Evolutionary conservation across 805 yeast genomes (phyloP).

Genomic region (Saturnispora hagleri): DNA sequence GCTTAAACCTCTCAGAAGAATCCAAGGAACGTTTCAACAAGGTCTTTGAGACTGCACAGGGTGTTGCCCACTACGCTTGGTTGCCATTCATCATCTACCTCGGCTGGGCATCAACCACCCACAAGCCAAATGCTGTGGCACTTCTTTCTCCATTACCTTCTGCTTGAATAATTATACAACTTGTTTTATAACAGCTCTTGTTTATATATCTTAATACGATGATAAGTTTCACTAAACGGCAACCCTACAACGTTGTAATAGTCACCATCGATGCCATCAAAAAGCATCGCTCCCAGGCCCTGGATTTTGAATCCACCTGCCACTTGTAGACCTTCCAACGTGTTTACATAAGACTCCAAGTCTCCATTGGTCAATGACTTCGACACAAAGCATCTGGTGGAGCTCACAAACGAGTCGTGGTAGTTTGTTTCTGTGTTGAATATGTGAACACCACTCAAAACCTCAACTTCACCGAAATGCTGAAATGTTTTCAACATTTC

Average conservation of each 20-base stretch:
- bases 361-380: slow-evolving; percentile 41
- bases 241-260: slow-evolving; percentile 81
- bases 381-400: slow-evolving; percentile 31
- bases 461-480: slow-evolving; percentile 33
- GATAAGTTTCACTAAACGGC: slow-evolving; percentile 42
- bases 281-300: slow-evolving; percentile 57
- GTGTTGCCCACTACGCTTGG: slow-evolving; percentile 93
- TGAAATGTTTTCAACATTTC: slow-evolving; percentile 37
- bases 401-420: slow-evolving; percentile 12
- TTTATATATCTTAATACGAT: slow-evolving; percentile 2
- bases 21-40: slow-evolving; percentile 77
- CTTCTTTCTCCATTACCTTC: slow-evolving; percentile 76
- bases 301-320: slow-evolving; percentile 94
- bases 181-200: background rate
- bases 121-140: slow-evolving; percentile 73
- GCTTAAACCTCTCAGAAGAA: slow-evolving; percentile 36
- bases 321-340: slow-evolving; percentile 68
- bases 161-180: slow-evolving; percentile 32
- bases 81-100: slow-evolving; percentile 89
- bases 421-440: slow-evolving; percentile 20
- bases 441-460: slow-evolving; percentile 46
- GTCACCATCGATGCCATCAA: slow-evolving; percentile 65
- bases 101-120: slow-evolving; percentile 75
- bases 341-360: slow-evolving; percentile 50
- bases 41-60: slow-evolving; percentile 73